Base-by-base conservation (phyloP, 2,329 filamentous ascomycete genomes). In the Sporothrix inflata region DNA sequence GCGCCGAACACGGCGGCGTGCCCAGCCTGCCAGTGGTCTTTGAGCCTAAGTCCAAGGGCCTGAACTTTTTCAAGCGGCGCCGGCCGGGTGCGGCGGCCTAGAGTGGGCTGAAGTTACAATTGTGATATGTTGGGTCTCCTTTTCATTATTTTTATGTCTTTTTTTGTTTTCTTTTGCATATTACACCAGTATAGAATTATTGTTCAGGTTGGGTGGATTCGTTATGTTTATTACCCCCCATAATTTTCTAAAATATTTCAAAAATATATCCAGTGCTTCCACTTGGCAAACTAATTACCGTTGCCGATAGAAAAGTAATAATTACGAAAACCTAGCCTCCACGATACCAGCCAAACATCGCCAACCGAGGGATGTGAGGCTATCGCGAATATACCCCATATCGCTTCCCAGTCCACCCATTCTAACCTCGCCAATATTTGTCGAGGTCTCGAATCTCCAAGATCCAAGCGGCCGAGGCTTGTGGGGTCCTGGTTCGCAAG, bases 1-100 rank as follows among this genome's bases (percentile, higher is more conserved):
- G 79, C 40, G 38, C 71, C 7, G 30, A 57, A 12, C 75, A 76
- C 66, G 61, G 72, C 67, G 67, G 70, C 40, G 51, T 53, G 8
- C 47, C 67, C 66, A 42, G 68, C 11, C 49, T 60, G 47, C 67
- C 66, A 21, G 65, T 49, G 45, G 34, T 24, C n/a, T 38, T 66
- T 45, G 45, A 40, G n/a, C 27, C 66, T 34, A 45, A 45, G 55
- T 27, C 55, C 21, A 49, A 47, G 24, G 38, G 12, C 8, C 68
- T 70, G 21, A 27, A 4, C 40, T 70, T 70, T 24, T 55, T 70
- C 14, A 69, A 60, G 51, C 53, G 68, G 24, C 53, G 53, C 24
- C 42, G 61, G 53, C 47, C 47, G n/a, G 21, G 30, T 40, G n/a
- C 51, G 38, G 12, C 14, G 4, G n/a, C 49, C 7, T 55, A 69